Evolutionary conservation across 495 filamentous ascomycete genomes (phyloP).

Genomic region (Geoglossum glabrum): DNA sequence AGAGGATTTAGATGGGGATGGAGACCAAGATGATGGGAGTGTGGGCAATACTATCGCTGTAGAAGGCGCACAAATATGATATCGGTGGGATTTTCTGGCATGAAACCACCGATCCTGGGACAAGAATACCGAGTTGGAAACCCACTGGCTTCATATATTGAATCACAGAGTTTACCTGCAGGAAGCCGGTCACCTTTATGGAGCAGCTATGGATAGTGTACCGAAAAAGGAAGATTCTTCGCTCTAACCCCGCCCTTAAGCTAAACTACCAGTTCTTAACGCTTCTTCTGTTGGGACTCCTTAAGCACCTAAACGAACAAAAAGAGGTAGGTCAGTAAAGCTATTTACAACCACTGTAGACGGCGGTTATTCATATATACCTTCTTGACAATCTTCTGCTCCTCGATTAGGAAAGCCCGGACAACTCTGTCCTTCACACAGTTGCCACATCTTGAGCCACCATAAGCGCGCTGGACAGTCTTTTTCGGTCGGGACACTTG

Average conservation of each 20-base stretch:
- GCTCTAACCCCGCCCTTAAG: background rate
- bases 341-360: no score
- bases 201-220: background rate
- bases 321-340: background rate
- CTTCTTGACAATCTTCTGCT: conserved; percentile 99
- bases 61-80: background rate
- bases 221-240: background rate
- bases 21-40: conserved; percentile 20
- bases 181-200: background rate
- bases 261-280: conserved; percentile 14
- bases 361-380: background rate
- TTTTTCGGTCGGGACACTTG: conserved; percentile 94
- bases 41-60: background rate
- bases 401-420: conserved; percentile 95
- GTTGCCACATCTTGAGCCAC: conserved; percentile 92
- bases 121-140: background rate
- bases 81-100: no score
- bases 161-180: background rate
- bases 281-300: conserved; percentile 79
- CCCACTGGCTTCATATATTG: background rate
- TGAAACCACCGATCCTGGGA: no score
- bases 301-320: conserved; percentile 50
- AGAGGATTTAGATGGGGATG: conserved; percentile 46
- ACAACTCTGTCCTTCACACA: conserved; percentile 96
- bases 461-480: conserved; percentile 94